Conservation (phyloP, 2,329 filamentous ascomycete species). For the Penicillium corylophilum region DNA sequence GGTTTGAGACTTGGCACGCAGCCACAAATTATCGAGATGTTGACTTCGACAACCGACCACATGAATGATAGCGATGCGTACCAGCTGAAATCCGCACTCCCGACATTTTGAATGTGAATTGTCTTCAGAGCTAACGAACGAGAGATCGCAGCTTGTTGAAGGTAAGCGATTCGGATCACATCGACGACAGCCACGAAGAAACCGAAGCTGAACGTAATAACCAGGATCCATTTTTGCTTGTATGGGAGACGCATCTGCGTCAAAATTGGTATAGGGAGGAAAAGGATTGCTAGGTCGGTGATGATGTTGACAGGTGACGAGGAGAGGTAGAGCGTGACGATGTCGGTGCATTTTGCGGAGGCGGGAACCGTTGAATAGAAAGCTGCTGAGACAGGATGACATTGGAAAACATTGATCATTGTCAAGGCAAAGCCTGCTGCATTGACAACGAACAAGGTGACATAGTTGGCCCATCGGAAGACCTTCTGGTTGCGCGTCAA, state of each 20-base stretch:
- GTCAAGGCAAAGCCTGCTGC: slow-evolving; percentile 75
- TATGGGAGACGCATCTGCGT: slow-evolving; percentile 80
- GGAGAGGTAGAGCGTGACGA: slow-evolving; percentile 64
- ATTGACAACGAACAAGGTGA: slow-evolving; percentile 75
- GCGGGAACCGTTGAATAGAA: slow-evolving; percentile 55
- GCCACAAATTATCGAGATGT: slow-evolving; percentile 83
- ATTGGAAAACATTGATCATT: slow-evolving; percentile 85
- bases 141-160: slow-evolving; percentile 67
- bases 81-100: slow-evolving; percentile 57
- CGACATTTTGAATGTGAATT: slow-evolving; percentile 38
- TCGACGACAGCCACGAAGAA: slow-evolving; percentile 86
- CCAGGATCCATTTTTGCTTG: slow-evolving; percentile 83
- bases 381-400: slow-evolving; percentile 68
- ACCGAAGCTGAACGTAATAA: slow-evolving; percentile 82
- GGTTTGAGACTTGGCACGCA: slow-evolving; percentile 93
- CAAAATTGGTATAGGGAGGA: slow-evolving; percentile 83
- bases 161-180: slow-evolving; percentile 83
- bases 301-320: slow-evolving; percentile 90
- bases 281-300: slow-evolving; percentile 82
- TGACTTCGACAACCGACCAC: slow-evolving; percentile 93
- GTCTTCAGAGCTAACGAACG: slow-evolving; percentile 26
- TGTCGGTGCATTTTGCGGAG: slow-evolving; percentile 57
- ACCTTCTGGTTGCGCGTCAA: slow-evolving; percentile 75
- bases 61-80: slow-evolving; percentile 83
- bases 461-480: slow-evolving; percentile 79